Evolutionary conservation across 257 asterid genomes (phyloP), one percentile per base, ranked within the genome.

Genomic region (Haberlea rhodopensis): DNA sequence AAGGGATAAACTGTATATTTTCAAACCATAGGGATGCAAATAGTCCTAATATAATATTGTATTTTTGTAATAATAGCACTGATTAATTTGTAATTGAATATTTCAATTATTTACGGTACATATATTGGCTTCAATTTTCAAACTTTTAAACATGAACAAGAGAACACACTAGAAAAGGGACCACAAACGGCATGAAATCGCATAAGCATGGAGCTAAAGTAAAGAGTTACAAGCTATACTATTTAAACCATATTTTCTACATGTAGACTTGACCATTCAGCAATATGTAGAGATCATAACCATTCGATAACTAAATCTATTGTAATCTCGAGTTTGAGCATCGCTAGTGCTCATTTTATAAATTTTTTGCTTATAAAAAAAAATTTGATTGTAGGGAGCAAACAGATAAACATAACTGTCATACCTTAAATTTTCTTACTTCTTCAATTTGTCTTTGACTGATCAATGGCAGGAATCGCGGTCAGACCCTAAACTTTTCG

Each of bases 191-290:
- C n/a, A n/a, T n/a, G n/a, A n/a, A n/a, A n/a, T n/a, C n/a, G n/a
- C n/a, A n/a, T n/a, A n/a, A n/a, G n/a, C n/a, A n/a, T n/a, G n/a
- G n/a, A n/a, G n/a, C n/a, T n/a, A n/a, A n/a, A n/a, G n/a, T n/a
- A n/a, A n/a, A n/a, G n/a, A n/a, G n/a, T n/a, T n/a, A n/a, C n/a
- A 25, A 25, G 66, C 27, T 15, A 43, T 53, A 26, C 32, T 22
- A 24, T 53, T n/a, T 54, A 18, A 40, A 28, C 34, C 63, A 43
- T 8, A 22, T 5, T 75, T 65, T 75, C 73, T 4, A 70, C 43
- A 24, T 49, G 45, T 53, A 28, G 34, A 53, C 56, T 62, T 57
- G 66, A 68, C 71, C 66, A 29, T 61, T 61, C 16, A 68, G 54
- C 66, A 54, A 46, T 23, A 55, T 61, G 67, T 63, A 57, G 21